A percentile compares a stretch with the other conserved stretches of the same genome.
phyloP scores from a whole-genome alignment of 371 early-diverging fungal species.

The Mortierella sp. region DNA sequence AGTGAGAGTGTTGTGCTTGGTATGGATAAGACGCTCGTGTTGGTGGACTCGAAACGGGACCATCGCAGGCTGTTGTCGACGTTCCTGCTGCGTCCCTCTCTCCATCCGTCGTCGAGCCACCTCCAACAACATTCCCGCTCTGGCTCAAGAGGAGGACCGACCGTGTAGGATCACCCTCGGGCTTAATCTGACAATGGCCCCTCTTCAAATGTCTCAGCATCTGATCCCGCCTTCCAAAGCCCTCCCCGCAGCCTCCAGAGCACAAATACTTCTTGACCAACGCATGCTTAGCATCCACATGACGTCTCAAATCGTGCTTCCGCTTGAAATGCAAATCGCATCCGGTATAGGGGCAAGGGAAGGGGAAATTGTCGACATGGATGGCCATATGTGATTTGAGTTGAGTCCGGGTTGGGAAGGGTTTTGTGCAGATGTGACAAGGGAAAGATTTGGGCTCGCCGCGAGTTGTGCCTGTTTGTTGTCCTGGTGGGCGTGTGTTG shows the following conservation, averaged over 20 bases:
- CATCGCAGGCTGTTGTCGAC: background rate
- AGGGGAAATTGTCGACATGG: constrained; percentile 48
- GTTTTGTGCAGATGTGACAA: constrained; percentile 45
- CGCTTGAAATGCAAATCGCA: constrained; percentile 57
- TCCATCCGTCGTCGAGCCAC: background rate
- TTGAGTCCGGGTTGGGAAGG: constrained; percentile 55
- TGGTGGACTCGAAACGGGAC: background rate
- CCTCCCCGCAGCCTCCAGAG: constrained; percentile 53
- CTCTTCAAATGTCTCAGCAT: constrained; percentile 50
- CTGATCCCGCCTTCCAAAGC: constrained; percentile 53
- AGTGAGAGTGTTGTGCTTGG: background rate
- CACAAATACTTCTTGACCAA: constrained; percentile 56
- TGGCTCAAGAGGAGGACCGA: background rate
- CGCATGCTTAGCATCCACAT: constrained; percentile 58
- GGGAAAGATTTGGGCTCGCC: constrained; percentile 39
- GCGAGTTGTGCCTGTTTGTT: constrained; percentile 1
- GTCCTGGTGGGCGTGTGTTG: background rate
- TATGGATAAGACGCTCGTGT: background rate
- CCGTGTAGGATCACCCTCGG: background rate
- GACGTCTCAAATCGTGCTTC: constrained; percentile 55
- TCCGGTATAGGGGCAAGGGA: constrained; percentile 43
- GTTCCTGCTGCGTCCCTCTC: background rate
- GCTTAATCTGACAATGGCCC: constrained; percentile 21
- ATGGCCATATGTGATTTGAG: constrained; percentile 58
- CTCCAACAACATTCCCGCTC: background rate